These are phyloP conservation scores for Trichosporon inkin DNA, from an alignment of 1,284 basidiomycete species.

Conservation along the genomic window DNA sequence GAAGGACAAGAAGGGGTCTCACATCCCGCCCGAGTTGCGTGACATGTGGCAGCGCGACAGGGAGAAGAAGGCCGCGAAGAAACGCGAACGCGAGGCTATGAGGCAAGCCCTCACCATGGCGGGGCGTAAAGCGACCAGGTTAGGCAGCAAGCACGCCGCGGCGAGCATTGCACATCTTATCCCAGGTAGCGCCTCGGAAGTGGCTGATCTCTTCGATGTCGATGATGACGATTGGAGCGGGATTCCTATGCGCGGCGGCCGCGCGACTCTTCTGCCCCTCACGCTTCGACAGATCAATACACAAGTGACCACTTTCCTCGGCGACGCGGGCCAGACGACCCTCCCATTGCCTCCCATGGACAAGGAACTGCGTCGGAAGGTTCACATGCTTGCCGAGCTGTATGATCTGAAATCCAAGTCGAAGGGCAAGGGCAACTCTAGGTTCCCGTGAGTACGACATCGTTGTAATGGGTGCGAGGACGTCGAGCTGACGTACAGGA, in stretches of 20 bases:
- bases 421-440: constrained; percentile 60
- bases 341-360: constrained; percentile 72
- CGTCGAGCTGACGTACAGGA: constrained; percentile 53
- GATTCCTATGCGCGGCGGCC: constrained; percentile 4
- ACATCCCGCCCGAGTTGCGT: constrained; percentile 61
- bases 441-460: constrained; percentile 53
- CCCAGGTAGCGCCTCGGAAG: constrained; percentile 36
- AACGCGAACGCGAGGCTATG: constrained; percentile 59
- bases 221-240: constrained; percentile 23
- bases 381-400: constrained; percentile 71
- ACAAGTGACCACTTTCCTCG: constrained; percentile 67
- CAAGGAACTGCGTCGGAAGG: constrained; percentile 63
- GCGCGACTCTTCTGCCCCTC: constrained; percentile 12
- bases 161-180: constrained; percentile 41
- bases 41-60: constrained; percentile 77
- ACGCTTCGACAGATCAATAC: constrained; percentile 54
- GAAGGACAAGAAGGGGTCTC: constrained; percentile 54
- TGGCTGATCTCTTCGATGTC: constrained; percentile 47
- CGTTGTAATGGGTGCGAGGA: not conserved
- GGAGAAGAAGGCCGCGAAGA: constrained; percentile 71
- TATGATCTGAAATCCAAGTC: constrained; percentile 74
- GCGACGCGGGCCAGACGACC: constrained; percentile 55
- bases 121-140: constrained; percentile 59
- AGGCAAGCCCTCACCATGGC: constrained; percentile 50
- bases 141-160: constrained; percentile 31